Evolutionary conservation across 495 filamentous ascomycete species (phyloP), one percentile per base, ranked within the genome.

Genomic region (Hypoxylon fragiforme): DNA sequence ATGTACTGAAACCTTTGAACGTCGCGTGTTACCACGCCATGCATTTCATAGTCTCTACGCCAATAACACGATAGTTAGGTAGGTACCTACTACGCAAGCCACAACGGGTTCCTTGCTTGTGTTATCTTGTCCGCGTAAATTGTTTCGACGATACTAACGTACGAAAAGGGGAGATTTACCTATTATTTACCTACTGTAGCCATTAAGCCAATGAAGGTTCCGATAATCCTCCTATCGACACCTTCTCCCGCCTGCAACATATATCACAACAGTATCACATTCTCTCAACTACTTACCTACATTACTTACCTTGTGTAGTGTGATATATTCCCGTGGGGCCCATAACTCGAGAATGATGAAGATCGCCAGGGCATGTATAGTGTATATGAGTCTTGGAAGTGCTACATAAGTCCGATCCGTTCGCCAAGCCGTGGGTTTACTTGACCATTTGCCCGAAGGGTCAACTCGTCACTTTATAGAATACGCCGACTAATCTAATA

Each of bases 301-400:
- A 51, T 55, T 61, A 50, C 57, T 55, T 56, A 50, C 51, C 51
- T 51, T 51, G 42, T 45, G 51, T 41, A 42, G 47, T 51, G 21
- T n/a, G 51, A 61, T 61, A 61, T 61, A 55, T 44, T 45, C 51
- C 51, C 48, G 51, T 61, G 57, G 31, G 42, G 26, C 46, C 46
- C 24, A 15, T 31, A 12, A 6, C 35, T 44, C 41, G 15, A 61
- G 44, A 28, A 32, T 44, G 41, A 50, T 31, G 32, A 41, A 47
- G 57, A 55, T 61, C 57, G 57, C 24, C 51, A 48, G 37, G 46
- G 50, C 15, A 50, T 56, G 57, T 56, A 51, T 38, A 38, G 43
- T 7, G 45, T 47, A 46, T 50, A 19, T 56, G 44, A 50, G 44
- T 28, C 4, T 28, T 9, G 24, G n/a, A n/a, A n/a, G n/a, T n/a